These are phyloP conservation scores for Neofusicoccum umdonicola DNA, from an alignment of 2,329 filamentous ascomycete genomes.

Conservation along the genomic window DNA sequence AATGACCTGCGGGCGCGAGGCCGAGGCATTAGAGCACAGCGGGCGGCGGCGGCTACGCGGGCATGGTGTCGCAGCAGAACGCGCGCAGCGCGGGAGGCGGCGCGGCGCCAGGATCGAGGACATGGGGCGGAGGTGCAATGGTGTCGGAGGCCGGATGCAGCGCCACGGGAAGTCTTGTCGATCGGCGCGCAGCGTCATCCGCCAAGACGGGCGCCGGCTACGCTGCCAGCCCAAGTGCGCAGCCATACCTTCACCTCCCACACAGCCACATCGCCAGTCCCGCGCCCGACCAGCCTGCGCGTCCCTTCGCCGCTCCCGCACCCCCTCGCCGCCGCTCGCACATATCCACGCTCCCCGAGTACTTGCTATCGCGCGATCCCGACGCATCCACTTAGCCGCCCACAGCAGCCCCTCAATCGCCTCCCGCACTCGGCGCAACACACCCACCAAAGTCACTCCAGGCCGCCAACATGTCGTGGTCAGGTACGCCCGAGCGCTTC, in stretches of 20 bases:
- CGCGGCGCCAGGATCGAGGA: background rate
- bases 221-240: background rate
- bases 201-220: constrained; percentile 13
- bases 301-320: background rate
- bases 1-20: constrained; percentile 50
- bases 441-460: background rate
- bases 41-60: background rate
- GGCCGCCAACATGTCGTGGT: constrained; percentile 47
- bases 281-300: background rate
- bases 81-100: constrained; percentile 2
- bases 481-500: constrained; percentile 49
- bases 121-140: background rate
- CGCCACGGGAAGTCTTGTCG: background rate
- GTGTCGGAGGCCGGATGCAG: background rate
- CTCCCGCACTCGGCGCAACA: background rate
- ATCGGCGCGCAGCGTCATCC: constrained; percentile 9
- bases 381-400: constrained; percentile 5
- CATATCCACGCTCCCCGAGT: background rate
- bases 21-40: background rate
- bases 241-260: background rate
- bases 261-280: constrained; percentile 15
- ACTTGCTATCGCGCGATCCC: background rate
- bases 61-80: background rate
- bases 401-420: constrained; percentile 8
- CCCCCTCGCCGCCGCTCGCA: background rate